These are phyloP conservation scores for Eutrema heterophyllum DNA, from an alignment of 345 rosid species.

Conservation along the genomic window DNA sequence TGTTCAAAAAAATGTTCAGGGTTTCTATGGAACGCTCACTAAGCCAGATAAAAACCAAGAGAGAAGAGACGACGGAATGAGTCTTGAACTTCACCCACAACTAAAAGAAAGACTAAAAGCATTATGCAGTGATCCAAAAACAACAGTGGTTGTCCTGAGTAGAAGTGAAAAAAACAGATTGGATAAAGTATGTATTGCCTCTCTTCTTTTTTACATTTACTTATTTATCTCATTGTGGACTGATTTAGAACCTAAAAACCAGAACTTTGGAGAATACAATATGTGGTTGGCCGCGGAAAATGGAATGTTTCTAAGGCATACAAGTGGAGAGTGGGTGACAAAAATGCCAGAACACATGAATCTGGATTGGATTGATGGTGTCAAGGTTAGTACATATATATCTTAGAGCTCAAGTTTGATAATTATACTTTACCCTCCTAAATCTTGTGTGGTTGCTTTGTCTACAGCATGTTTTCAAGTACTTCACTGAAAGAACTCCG, in stretches of 20 bases:
- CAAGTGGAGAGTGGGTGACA: slow-evolving; percentile 83
- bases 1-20: slow-evolving; percentile 40
- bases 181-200: slow-evolving; percentile 53
- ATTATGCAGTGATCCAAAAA: slow-evolving; percentile 67
- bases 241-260: slow-evolving; percentile 12
- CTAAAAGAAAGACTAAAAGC: slow-evolving; percentile 46
- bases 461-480: slow-evolving; percentile 85
- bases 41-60: slow-evolving; percentile 65
- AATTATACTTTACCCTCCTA: slow-evolving; percentile 7
- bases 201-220: not conserved
- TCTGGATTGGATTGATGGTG: slow-evolving; percentile 95
- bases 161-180: slow-evolving; percentile 63
- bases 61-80: slow-evolving; percentile 74
- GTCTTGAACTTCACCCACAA: slow-evolving; percentile 78
- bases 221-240: not conserved
- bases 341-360: slow-evolving; percentile 89
- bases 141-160: slow-evolving; percentile 82
- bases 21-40: slow-evolving; percentile 87
- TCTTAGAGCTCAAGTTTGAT: not conserved
- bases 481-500: slow-evolving; percentile 94
- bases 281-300: slow-evolving; percentile 98
- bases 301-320: slow-evolving; percentile 84
- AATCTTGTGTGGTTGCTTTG: slow-evolving; percentile 26
- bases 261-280: slow-evolving; percentile 74
- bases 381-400: slow-evolving; percentile 53